Conservation (phyloP, 2,329 filamentous ascomycete species). For the Aspergillus sp. region DNA sequence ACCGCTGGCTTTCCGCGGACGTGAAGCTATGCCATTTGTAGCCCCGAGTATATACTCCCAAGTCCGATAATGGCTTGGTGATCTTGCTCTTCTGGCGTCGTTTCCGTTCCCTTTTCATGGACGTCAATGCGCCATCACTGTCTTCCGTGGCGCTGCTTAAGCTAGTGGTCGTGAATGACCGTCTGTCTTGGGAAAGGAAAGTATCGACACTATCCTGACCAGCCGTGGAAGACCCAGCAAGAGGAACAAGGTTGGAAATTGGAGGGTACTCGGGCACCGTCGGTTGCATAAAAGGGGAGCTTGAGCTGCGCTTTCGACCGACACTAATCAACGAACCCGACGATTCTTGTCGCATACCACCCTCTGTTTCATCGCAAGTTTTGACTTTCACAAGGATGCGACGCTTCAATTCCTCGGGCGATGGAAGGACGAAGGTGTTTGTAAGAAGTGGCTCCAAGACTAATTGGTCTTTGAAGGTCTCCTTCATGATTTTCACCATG, state of each 20-base stretch:
- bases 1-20: conserved; percentile 74
- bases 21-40: conserved; percentile 85
- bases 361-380: conserved; percentile 63
- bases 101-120: conserved; percentile 60
- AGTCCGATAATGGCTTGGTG: conserved; percentile 74
- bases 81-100: conserved; percentile 78
- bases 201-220: conserved; percentile 48
- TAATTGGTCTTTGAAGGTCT: conserved; percentile 77
- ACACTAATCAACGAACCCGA: conserved; percentile 37
- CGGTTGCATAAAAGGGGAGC: conserved; percentile 71
- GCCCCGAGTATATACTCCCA: conserved; percentile 76
- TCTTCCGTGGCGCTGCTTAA: conserved; percentile 70
- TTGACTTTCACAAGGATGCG: conserved; percentile 95
- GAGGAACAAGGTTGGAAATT: conserved; percentile 50
- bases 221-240: conserved; percentile 57
- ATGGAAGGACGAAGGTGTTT: conserved; percentile 70
- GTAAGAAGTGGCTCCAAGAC: conserved; percentile 73
- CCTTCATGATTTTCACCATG: conserved; percentile 89
- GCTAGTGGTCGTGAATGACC: conserved; percentile 57
- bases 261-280: conserved; percentile 59
- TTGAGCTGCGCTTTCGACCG: conserved; percentile 67
- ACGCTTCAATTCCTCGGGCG: conserved; percentile 80
- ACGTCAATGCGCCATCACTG: conserved; percentile 62
- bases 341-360: conserved; percentile 47
- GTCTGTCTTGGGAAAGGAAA: conserved; percentile 53